Base-by-base conservation (phyloP, 1,139 yeast species). In the Petasospora fabianii region DNA sequence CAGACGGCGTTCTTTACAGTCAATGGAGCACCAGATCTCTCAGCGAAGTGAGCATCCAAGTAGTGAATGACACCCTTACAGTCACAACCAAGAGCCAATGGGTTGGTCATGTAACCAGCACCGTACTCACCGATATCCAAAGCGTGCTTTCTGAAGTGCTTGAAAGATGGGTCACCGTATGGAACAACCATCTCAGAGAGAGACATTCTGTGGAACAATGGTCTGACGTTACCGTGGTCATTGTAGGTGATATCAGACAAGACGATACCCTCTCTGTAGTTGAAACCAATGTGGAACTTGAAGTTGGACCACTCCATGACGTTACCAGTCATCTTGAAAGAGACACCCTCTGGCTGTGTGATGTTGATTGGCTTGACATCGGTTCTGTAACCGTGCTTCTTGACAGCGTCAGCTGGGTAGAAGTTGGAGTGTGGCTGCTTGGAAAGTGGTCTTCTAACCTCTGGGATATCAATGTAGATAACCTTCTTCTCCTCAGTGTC, bases 81-180 rank as follows among this genome's bases (percentile, higher is more conserved):
- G 61, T 84, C 94, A 61, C 94, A 84, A 26, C 92, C 92, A 42
- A 84, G 70, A 17, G 84, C 66, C 51, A 84, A 70, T 30, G 90
- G 85, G 63, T 84, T 84, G 37, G 94, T 79, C 78, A 84, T 79
- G 68, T 78, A 77, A 54, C 94, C 94, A 49, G 88, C 90, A 65
- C 94, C 94, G 60, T 83, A 83, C 63, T 84, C 94, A 58, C 94
- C 94, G 53, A 84, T 77, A 65, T 84, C 94, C 61, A 84, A 77
- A 32, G 94, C 94, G 54, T 84, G 94, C 61, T 84, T 84, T 67
- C 94, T 74, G 58, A 82, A 88, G 59, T 82, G 90, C 37, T 88
- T 90, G 64, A 74, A 80, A 49, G 77, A 82, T 41, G 94, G 94
- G 46, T 72, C 70, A 42, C 94, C 94, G 56, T 84, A 84, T 24